Evolutionary conservation across 306 rosid species (phyloP), one percentile per base, ranked within the genome.

Genomic region (Prunus kanzakura): DNA sequence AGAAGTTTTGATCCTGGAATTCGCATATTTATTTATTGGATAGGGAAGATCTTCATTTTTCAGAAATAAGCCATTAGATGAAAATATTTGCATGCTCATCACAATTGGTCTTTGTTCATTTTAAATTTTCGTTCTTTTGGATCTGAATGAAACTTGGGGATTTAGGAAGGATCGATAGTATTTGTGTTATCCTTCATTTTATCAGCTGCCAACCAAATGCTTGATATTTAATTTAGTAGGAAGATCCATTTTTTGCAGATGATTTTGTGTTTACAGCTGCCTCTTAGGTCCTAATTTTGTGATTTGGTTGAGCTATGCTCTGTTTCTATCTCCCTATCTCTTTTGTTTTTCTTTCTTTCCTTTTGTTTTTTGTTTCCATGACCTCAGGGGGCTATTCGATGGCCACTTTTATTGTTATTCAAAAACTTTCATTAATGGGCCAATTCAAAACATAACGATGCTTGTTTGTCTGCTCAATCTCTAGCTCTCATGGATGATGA

Each of bases 401-500:
- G 63, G 71, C 16, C 6, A 32, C 10, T 43, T 32, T 25, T 66
- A 41, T 69, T 64, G 38, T 62, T 58, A 12, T 78, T 72, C 29
- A 50, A 29, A 49, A 80, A 25, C 35, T 83, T 69, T 47, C 13
- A 29, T 82, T 73, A 30, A 60, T 74, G 83, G 72, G 64, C 43
- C 60, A 41, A 30, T 72, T 75, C 72, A 45, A 71, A 87, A 77
- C 78, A 11, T 60, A 38, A 71, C 50, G 25, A 65, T 32, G 43
- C 65, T 72, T 74, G 71, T 77, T 73, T 80, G 55, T 84, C 68
- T 73, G 62, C 38, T 18, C 79, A 72, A 72, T 84, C 77, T 84
- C 81, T 86, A 92, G 98, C 85, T 89, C 67, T 60, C 60, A 94
- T 94, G 98, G 98, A 94, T 72, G 97, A 91, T 78, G 97, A 94